Evolutionary conservation across 345 rosid genomes (phyloP).

Genomic region (Rhizophora apiculata): DNA sequence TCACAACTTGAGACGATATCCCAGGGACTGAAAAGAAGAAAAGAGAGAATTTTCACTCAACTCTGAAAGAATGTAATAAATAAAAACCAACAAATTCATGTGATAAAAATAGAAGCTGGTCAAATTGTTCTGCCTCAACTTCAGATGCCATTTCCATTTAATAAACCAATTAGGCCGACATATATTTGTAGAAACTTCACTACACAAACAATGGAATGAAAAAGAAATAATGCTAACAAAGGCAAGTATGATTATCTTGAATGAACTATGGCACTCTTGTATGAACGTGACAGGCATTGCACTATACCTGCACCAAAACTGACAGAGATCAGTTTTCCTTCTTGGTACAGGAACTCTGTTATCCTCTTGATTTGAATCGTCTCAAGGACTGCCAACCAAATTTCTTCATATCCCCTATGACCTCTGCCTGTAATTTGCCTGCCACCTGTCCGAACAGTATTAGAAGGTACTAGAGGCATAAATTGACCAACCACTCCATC

Average conservation of each 20-base stretch:
- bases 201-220: not conserved
- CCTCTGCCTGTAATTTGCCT: conserved; percentile 37
- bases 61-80: not conserved
- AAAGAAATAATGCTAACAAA: too few species aligned
- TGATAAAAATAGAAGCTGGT: not conserved
- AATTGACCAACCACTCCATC: conserved; percentile 37
- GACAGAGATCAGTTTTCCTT: conserved; percentile 78
- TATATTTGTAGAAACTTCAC: not conserved
- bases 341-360: conserved; percentile 69
- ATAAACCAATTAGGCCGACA: not conserved
- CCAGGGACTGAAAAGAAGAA: too few species aligned
- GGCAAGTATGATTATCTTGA: not conserved
- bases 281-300: conserved; percentile 9
- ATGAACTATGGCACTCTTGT: conserved; percentile 5
- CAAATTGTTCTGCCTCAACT: not conserved
- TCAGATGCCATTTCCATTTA: not conserved
- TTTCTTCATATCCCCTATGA: conserved; percentile 55
- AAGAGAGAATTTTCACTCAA: too few species aligned
- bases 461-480: conserved; percentile 25
- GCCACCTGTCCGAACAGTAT: conserved; percentile 16
- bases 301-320: conserved; percentile 82
- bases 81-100: not conserved
- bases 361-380: conserved; percentile 46
- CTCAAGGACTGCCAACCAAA: conserved; percentile 81
- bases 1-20: too few species aligned